These are phyloP conservation scores for Colletotrichum musae DNA, from an alignment of 2,329 filamentous ascomycete genomes.

Conservation along the genomic window DNA sequence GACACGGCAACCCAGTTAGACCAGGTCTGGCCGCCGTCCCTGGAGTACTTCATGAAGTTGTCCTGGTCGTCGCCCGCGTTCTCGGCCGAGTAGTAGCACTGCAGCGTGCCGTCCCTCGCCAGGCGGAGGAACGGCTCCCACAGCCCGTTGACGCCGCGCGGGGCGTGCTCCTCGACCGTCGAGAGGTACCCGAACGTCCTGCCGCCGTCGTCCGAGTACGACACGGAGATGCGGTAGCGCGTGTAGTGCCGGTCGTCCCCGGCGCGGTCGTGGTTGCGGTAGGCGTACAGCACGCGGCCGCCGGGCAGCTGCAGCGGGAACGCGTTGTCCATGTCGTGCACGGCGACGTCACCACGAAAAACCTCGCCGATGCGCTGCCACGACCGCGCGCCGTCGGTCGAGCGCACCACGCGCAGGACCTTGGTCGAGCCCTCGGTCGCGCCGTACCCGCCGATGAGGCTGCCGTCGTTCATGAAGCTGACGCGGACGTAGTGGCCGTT, in stretches of 20 bases:
- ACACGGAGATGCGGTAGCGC: slow-evolving; percentile 59
- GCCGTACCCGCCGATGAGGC: slow-evolving; percentile 49
- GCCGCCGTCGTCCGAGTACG: slow-evolving; percentile 58
- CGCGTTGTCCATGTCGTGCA: slow-evolving; percentile 52
- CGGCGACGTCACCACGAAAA: slow-evolving; percentile 32
- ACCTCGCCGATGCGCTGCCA: slow-evolving; percentile 48
- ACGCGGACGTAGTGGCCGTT: slow-evolving; percentile 49
- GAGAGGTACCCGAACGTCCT: slow-evolving; percentile 52
- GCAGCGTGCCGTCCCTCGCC: slow-evolving; percentile 54
- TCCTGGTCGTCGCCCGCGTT: slow-evolving; percentile 57
- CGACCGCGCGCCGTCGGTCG: slow-evolving; percentile 47
- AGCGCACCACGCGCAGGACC: slow-evolving; percentile 46
- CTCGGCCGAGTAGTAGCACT: slow-evolving; percentile 61
- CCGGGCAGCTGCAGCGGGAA: slow-evolving; percentile 52
- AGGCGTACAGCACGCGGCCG: slow-evolving; percentile 54
- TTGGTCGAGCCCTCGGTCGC: slow-evolving; percentile 43
- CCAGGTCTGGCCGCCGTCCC: slow-evolving; percentile 58
- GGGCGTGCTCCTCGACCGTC: slow-evolving; percentile 46
- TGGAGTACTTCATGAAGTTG: slow-evolving; percentile 55
- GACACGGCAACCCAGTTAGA: slow-evolving; percentile 51
- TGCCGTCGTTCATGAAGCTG: slow-evolving; percentile 45
- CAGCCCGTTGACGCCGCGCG: slow-evolving; percentile 50
- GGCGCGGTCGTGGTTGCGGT: slow-evolving; percentile 52
- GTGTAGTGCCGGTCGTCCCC: slow-evolving; percentile 44
- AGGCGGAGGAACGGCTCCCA: slow-evolving; percentile 63